Evolutionary conservation across 2,329 filamentous ascomycete genomes (phyloP), one percentile per base, ranked within the genome.

Genomic region (Tolypocladium paradoxum): DNA sequence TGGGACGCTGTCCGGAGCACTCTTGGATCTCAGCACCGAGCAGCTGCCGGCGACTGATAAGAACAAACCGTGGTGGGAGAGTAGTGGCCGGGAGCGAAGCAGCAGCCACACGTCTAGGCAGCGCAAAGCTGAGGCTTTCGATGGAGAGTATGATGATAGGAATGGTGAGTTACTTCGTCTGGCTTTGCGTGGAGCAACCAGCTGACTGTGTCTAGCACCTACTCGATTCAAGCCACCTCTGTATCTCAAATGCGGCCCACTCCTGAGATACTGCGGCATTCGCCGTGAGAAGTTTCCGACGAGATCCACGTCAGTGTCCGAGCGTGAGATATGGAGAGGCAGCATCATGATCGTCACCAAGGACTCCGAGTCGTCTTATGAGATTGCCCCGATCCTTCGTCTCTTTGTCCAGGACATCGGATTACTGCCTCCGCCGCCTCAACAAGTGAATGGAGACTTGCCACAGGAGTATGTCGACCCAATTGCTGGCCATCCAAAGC

Each of bases 331-430:
- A 22, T 99, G 93, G 93, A 83, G 91, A 66, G 93, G 93, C 6
- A 95, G 84, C 55, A 79, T 97, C 54, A 90, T 99, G 89, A 96
- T 99, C 61, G 90, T 99, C 24, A 97, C 93, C 0, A 79, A 84
- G 51, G 92, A 99, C 64, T 78, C 82, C 2, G 81, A 86, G 40
- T 97, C 92, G 2, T 87, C 86, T 0, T 96, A 96, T 64, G 81
- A 84, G 46, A 84, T 89, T 48, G 79, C 79, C 0, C 93, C 93
- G 4, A 88, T 80, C 0, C 73, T 99, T 58, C 81, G 91, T 45
- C 70, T 99, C 4, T 99, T 97, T 66, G 83, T 86, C 7, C 91
- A 96, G 64, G 87, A 90, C 1, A 86, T 92, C 67, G 87, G 91
- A 56, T 73, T 96, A 20, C 73, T 95, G 2, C 86, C 88, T 7